These are phyloP conservation scores for Waltergamsia citrina DNA, from an alignment of 2,329 filamentous ascomycete genomes.

Conservation along the genomic window DNA sequence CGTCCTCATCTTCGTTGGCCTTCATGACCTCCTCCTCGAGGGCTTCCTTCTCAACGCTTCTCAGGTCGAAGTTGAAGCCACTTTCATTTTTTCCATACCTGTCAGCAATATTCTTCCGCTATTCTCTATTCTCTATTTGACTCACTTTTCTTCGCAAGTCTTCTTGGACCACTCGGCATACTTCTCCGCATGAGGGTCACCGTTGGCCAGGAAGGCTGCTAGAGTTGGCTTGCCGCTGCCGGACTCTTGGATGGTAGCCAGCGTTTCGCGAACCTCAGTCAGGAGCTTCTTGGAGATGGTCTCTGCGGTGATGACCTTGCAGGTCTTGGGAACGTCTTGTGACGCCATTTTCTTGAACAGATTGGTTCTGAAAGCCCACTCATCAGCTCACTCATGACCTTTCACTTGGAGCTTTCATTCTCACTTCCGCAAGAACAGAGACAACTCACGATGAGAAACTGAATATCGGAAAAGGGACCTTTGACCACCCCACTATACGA, in stretches of 20 bases:
- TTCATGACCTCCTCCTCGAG: conserved; percentile 82
- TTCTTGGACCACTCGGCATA: conserved; percentile 98
- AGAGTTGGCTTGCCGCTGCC: conserved; percentile 56
- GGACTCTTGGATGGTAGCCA: conserved; percentile 58
- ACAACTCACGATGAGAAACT: neutral
- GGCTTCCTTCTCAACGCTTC: conserved; percentile 72
- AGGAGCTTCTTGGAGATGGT: conserved; percentile 78
- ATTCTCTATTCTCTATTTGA: conserved; percentile 7
- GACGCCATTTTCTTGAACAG: conserved; percentile 3
- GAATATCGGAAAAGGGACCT: neutral
- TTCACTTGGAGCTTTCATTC: neutral
- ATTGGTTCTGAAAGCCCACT: neutral
- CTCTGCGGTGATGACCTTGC: conserved; percentile 87
- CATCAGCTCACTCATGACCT: neutral
- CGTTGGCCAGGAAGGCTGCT: conserved; percentile 86
- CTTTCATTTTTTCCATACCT: conserved; percentile 28
- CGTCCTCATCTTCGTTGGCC: conserved; percentile 67
- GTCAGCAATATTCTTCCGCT: conserved; percentile 3
- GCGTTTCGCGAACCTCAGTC: conserved; percentile 65
- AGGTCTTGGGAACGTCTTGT: conserved; percentile 48
- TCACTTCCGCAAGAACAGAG: neutral
- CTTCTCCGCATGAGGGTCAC: conserved; percentile 80
- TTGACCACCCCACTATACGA: conserved; percentile 1
- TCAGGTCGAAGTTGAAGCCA: conserved; percentile 83
- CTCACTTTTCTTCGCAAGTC: conserved; percentile 93